Conservation (phyloP, 2,329 filamentous ascomycete species). For the Phaeomoniella chlamydospora region DNA sequence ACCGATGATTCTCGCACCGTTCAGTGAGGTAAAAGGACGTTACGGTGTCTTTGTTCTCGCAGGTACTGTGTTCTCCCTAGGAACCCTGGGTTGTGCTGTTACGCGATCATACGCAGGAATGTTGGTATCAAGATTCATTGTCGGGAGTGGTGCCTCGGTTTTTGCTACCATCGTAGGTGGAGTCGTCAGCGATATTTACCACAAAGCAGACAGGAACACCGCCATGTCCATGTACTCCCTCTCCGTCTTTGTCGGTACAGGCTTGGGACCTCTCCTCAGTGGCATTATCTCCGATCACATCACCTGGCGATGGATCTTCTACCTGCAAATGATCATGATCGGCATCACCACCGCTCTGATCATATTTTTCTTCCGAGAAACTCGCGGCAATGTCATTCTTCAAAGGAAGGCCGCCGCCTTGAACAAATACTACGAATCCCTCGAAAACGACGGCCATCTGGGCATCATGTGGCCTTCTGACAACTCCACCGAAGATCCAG, state of each 20-base stretch:
- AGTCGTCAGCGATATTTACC: slow-evolving; percentile 75
- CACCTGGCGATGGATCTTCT: slow-evolving; percentile 79
- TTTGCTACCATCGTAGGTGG: slow-evolving; percentile 90
- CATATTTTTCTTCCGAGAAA: slow-evolving; percentile 63
- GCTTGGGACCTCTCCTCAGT: slow-evolving; percentile 58
- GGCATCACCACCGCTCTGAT: slow-evolving; percentile 50
- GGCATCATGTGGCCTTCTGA: slow-evolving; percentile 33
- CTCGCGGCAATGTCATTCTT: slow-evolving; percentile 64
- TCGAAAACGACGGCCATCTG: slow-evolving; percentile 50
- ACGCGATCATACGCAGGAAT: slow-evolving; percentile 58
- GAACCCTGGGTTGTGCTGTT: slow-evolving; percentile 55
- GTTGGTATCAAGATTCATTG: slow-evolving; percentile 55
- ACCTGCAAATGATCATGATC: slow-evolving; percentile 62
- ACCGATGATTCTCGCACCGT: slow-evolving; percentile 77
- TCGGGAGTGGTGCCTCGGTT: slow-evolving; percentile 53
- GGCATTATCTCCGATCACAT: slow-evolving; percentile 54
- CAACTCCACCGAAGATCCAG: slow-evolving; percentile 8
- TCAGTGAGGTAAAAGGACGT: slow-evolving; percentile 78
- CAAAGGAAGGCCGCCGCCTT: slow-evolving; percentile 57
- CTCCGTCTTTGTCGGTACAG: slow-evolving; percentile 62
- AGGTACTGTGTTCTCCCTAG: slow-evolving; percentile 53
- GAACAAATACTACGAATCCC: slow-evolving; percentile 64
- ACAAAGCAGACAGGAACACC: slow-evolving; percentile 63
- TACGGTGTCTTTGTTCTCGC: slow-evolving; percentile 67
- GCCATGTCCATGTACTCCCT: slow-evolving; percentile 87